Base-by-base conservation (phyloP, 1,139 yeast genomes). In the Taphrina betulina region DNA sequence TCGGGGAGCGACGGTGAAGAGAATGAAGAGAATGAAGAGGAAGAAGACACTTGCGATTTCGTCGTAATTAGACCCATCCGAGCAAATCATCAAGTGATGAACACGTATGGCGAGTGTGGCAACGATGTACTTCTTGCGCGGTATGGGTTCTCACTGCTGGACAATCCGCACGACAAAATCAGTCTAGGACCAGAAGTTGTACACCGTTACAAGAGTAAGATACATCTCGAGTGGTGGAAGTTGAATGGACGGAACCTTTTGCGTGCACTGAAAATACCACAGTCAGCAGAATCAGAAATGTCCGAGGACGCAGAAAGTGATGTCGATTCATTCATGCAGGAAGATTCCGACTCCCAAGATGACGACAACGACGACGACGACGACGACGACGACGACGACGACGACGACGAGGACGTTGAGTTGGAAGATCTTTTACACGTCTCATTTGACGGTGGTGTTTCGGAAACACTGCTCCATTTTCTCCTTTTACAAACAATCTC, bases 91-190 rank as follows among this genome's bases (percentile, higher is more conserved):
- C 95, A 88, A 65, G 68, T 88, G 10, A 84, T 81, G 73, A 86
- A 85, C 68, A 81, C 92, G 0, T 87, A 86, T 64, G 95, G 95
- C 0, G 82, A 82, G 42, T 72, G 82, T 41, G 72, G 84, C 14
- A 86, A 85, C 63, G 76, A 85, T 0, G 76, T 79, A 44, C 71
- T 88, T 37, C 69, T 88, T 14, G 81, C 88, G 23, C 76, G 86
- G 58, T 88, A 87, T 65, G 95, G 95, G 0, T 87, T 88, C 66
- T 78, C 83, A 4, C 73, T 78, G 35, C 69, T 72, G 59, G 72
- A 75, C 41, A 85, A 86, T 64, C 72, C 72, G 20, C 76, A 78
- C 64, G 90, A 85, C 62, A 67, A 76, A 2, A 77, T 85, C 19
- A 35, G 45, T 16, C 29, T 53, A 10, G 36, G 40, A 17, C 33